phyloP scores from a whole-genome alignment of 768 basidiomycete genomes.

The Termitomyces sp. region DNA sequence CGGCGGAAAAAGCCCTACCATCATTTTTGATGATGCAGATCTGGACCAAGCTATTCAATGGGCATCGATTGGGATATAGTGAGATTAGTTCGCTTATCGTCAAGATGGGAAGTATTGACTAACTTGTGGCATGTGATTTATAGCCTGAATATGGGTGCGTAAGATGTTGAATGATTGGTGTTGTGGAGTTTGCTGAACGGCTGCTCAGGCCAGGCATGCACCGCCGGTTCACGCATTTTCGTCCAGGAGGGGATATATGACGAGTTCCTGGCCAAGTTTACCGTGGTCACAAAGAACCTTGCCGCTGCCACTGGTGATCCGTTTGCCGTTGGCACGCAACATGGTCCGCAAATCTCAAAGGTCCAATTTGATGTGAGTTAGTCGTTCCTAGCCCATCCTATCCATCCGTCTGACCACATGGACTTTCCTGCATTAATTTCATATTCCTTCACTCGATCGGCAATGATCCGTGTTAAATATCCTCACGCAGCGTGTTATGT shows the following conservation, averaged over 20 bases:
- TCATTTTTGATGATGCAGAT: constrained; percentile 75
- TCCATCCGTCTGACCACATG: background rate
- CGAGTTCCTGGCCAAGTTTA: constrained; percentile 63
- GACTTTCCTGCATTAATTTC: background rate
- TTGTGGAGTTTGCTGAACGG: background rate
- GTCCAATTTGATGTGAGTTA: constrained; percentile 58
- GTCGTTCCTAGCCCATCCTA: constrained; percentile 1
- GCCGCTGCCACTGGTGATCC: constrained; percentile 60
- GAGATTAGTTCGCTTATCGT: constrained; percentile 21
- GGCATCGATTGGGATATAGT: constrained; percentile 74
- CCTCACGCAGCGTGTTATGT: constrained; percentile 55
- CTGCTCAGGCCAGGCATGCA: constrained; percentile 55
- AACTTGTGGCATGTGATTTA: background rate
- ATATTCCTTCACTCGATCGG: background rate
- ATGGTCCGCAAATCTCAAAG: constrained; percentile 75
- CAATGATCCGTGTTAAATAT: background rate
- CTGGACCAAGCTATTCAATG: constrained; percentile 71
- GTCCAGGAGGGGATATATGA: constrained; percentile 82
- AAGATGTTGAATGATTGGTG: background rate
- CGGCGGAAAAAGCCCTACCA: constrained; percentile 70
- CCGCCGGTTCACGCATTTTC: constrained; percentile 80
- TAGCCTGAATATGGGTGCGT: constrained; percentile 35
- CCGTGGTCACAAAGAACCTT: constrained; percentile 42
- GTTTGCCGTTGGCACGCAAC: constrained; percentile 50
- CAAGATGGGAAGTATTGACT: background rate